Percentiles rank a stretch among this genome's conserved stretches.
phyloP scores from a whole-genome alignment of 2,329 filamentous ascomycete genomes.

The Calcarisporium arbuscula region DNA sequence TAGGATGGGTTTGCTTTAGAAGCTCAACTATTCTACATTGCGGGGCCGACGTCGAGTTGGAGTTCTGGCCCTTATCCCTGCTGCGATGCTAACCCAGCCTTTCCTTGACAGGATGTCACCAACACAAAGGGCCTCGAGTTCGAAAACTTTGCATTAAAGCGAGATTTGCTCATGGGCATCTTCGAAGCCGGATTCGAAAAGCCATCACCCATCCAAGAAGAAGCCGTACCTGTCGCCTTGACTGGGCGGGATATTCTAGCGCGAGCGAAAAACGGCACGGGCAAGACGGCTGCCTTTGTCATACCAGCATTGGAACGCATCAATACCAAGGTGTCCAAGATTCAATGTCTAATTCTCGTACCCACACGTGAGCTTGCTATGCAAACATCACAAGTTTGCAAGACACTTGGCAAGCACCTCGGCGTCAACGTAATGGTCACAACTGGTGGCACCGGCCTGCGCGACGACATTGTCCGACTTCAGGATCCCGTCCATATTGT shows the following conservation, averaged over 20 bases:
- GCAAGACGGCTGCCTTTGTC: constrained; percentile 96
- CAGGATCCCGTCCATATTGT: constrained; percentile 95
- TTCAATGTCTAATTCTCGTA: constrained; percentile 92
- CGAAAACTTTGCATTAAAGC: constrained; percentile 92
- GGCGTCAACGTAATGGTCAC: constrained; percentile 99
- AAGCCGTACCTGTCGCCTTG: constrained; percentile 93
- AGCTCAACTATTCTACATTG: too few relatives aligned
- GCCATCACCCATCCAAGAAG: constrained; percentile 98
- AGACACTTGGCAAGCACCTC: constrained; percentile 94
- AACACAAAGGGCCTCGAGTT: constrained; percentile 97
- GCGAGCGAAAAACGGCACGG: constrained; percentile 95
- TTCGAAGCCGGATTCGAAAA: constrained; percentile 99
- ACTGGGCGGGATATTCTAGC: constrained; percentile 93
- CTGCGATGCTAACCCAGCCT: too few relatives aligned
- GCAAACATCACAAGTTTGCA: constrained; percentile 98
- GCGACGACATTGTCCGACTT: constrained; percentile 93
- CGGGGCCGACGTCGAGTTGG: too few relatives aligned
- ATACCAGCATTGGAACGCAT: constrained; percentile 93
- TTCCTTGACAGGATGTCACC: constrained; percentile 74
- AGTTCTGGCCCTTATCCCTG: too few relatives aligned
- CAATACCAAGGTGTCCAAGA: constrained; percentile 94
- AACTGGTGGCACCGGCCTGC: constrained; percentile 88
- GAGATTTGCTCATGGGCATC: constrained; percentile 96
- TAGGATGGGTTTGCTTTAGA: too few relatives aligned
- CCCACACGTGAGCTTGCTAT: constrained; percentile 95